phyloP scores from a whole-genome alignment of 1,284 basidiomycete genomes.

The Rhodotorula mucilaginosa region DNA sequence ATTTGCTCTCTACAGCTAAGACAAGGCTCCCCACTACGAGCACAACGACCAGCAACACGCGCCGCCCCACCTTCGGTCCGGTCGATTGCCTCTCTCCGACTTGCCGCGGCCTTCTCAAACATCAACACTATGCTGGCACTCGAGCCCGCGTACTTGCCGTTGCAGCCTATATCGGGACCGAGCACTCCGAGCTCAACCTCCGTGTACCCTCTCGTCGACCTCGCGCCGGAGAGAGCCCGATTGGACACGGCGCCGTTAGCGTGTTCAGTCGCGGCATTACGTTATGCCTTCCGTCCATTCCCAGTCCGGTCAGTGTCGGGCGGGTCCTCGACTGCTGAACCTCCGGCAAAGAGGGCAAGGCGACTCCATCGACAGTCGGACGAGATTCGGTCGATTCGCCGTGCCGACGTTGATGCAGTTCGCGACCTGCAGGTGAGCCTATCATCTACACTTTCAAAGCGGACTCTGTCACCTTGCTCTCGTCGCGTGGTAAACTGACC shows the following conservation, averaged over 20 bases:
- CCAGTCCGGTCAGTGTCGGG: neutral
- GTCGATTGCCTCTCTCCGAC: no score
- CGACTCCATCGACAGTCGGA: neutral
- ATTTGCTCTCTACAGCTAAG: no score
- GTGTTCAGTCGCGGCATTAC: neutral
- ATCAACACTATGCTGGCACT: neutral
- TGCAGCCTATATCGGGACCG: neutral
- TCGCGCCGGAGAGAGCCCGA: neutral
- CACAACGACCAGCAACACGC: no score
- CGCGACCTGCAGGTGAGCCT: slow-evolving; percentile 12
- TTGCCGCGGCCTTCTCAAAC: no score
- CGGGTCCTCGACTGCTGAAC: neutral
- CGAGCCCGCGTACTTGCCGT: neutral
- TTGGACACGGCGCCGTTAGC: neutral
- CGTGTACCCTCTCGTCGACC: no score
- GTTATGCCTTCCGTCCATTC: neutral
- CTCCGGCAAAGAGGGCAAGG: neutral
- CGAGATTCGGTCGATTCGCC: slow-evolving; percentile 2
- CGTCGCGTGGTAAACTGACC: neutral
- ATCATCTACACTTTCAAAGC: neutral
- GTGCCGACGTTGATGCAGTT: slow-evolving; percentile 4
- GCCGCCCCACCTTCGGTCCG: no score
- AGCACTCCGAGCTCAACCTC: neutral
- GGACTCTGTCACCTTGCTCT: no score
- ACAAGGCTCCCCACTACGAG: no score